A percentile compares a stretch with the other conserved stretches of the same genome.
Evolutionary conservation across 257 asterid genomes (phyloP).

Genomic region (Nicotiana otophora): DNA sequence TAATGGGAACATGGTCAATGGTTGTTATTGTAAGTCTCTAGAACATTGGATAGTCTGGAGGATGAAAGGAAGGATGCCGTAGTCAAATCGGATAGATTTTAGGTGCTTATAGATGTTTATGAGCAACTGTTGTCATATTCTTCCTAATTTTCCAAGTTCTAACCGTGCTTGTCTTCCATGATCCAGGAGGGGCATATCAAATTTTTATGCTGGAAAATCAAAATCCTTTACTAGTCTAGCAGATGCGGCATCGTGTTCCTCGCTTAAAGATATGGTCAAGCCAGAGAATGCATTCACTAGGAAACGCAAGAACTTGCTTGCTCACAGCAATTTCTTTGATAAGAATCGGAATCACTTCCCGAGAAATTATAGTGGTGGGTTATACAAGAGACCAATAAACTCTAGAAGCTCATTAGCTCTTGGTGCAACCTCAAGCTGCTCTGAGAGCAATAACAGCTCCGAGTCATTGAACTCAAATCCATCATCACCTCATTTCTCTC

Average conservation of each 20-base stretch:
- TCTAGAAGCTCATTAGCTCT: slow-evolving; percentile 52
- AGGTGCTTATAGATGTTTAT: background rate
- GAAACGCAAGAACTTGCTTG: slow-evolving; percentile 68
- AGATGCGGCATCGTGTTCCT: slow-evolving; percentile 48
- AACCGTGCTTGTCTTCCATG: background rate
- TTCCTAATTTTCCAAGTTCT: background rate
- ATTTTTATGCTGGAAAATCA: slow-evolving; percentile 36
- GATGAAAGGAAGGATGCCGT: background rate
- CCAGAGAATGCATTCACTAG: slow-evolving; percentile 61
- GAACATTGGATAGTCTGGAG: background rate
- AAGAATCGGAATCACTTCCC: slow-evolving; percentile 38
- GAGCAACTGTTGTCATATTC: background rate
- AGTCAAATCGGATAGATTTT: background rate
- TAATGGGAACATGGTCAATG: too few relatives aligned
- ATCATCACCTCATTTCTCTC: slow-evolving; percentile 38
- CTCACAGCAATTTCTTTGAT: slow-evolving; percentile 45
- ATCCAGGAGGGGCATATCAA: slow-evolving; percentile 41
- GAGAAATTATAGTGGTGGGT: slow-evolving; percentile 35
- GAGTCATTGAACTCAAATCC: slow-evolving; percentile 42
- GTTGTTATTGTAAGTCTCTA: too few relatives aligned
- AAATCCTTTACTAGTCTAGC: slow-evolving; percentile 55
- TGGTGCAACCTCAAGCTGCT: slow-evolving; percentile 36
- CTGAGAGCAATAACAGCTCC: slow-evolving; percentile 6
- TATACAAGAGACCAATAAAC: slow-evolving; percentile 48
- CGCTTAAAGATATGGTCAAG: slow-evolving; percentile 54